phyloP scores from a whole-genome alignment of 768 basidiomycete genomes.

The Macrocybe gigantea region DNA sequence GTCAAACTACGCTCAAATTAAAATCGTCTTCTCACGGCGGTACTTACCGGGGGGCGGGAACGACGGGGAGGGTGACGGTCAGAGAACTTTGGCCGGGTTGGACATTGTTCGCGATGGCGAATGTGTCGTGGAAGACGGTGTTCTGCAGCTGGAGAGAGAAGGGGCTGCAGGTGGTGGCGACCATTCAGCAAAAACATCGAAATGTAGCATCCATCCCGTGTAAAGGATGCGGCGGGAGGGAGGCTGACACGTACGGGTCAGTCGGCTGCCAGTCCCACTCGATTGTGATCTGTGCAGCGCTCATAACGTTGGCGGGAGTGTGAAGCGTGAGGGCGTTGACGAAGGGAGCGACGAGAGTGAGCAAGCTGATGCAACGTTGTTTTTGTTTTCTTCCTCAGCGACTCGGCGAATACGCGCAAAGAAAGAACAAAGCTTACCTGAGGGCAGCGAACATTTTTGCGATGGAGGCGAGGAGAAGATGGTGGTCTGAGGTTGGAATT shows the following conservation, averaged over 20 bases:
- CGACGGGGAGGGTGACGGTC: constrained; percentile 37
- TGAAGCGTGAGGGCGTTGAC: constrained; percentile 43
- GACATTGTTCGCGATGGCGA: constrained; percentile 54
- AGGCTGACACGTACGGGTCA: constrained; percentile 34
- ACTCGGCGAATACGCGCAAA: background rate
- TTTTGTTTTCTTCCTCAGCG: background rate
- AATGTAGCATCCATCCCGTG: background rate
- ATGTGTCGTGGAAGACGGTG: constrained; percentile 41
- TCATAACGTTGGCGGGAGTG: constrained; percentile 25
- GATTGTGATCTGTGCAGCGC: constrained; percentile 31
- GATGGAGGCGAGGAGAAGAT: constrained; percentile 15
- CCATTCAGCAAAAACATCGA: background rate
- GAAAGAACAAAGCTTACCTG: constrained; percentile 25
- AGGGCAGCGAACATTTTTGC: constrained; percentile 46
- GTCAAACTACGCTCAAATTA: background rate
- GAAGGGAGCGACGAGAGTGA: constrained; percentile 40
- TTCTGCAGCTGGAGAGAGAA: constrained; percentile 47
- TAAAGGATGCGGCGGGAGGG: background rate
- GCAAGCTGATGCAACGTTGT: constrained; percentile 18
- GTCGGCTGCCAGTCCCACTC: constrained; percentile 35
- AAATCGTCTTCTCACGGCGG: background rate
- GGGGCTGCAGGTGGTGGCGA: constrained; percentile 9
- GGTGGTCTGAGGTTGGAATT: constrained; percentile 15
- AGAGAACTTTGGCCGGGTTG: constrained; percentile 24
- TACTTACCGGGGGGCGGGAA: constrained; percentile 42